phyloP scores from a whole-genome alignment of 2,329 filamentous ascomycete species.

The Akanthomyces dipterigenus region DNA sequence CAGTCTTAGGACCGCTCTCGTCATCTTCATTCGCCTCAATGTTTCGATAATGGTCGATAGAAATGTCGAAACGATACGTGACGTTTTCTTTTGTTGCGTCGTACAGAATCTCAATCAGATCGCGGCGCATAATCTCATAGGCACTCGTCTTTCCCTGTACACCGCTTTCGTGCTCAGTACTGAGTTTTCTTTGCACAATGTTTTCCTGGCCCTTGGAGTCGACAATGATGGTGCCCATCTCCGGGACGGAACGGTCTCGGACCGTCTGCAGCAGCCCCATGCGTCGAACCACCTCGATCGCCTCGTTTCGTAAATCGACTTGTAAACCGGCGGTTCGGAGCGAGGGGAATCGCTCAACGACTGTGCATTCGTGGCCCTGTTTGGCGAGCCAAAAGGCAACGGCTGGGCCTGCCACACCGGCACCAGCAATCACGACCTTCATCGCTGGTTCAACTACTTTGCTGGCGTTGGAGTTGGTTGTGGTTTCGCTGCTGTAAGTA shows the following conservation, averaged over 20 bases:
- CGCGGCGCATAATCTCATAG: conserved; percentile 52
- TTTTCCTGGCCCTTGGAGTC: conserved; percentile 28
- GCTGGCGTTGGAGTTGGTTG: not conserved
- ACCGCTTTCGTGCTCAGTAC: conserved; percentile 34
- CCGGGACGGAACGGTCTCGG: conserved; percentile 33
- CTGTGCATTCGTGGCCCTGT: conserved; percentile 17
- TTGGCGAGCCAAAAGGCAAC: conserved; percentile 10
- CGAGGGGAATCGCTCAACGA: conserved; percentile 30
- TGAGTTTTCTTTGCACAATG: conserved; percentile 13
- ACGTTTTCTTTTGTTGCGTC: conserved; percentile 26
- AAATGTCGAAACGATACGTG: conserved; percentile 24
- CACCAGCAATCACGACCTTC: conserved; percentile 9
- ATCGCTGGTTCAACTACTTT: not conserved
- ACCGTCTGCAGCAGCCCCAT: conserved; percentile 32
- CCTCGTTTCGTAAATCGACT: conserved; percentile 36
- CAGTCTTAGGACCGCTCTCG: conserved; percentile 22
- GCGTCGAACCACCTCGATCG: conserved; percentile 27
- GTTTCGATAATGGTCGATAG: conserved; percentile 24
- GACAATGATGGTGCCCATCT: conserved; percentile 41
- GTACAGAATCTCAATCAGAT: conserved; percentile 44
- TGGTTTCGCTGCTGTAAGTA: not conserved
- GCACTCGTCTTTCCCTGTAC: conserved; percentile 41
- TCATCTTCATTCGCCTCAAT: conserved; percentile 15
- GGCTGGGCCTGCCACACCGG: conserved; percentile 8
- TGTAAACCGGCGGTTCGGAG: conserved; percentile 34